Evolutionary conservation across 2,329 filamentous ascomycete species (phyloP), one percentile per base, ranked within the genome.

Genomic region (Xylariaceae sp.): DNA sequence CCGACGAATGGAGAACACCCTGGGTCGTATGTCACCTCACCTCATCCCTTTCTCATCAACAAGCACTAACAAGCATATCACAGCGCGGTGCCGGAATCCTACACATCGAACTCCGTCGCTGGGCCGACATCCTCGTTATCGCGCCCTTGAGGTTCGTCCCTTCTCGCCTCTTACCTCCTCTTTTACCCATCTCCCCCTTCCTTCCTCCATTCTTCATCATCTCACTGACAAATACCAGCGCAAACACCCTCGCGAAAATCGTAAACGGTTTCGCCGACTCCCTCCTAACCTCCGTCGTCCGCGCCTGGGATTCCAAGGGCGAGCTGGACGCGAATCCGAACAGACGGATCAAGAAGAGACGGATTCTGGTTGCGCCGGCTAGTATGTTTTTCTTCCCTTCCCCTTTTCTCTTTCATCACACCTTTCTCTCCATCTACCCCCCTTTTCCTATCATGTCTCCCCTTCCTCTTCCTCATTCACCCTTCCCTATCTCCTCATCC

Each of bases 191-290:
- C n/a, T n/a, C n/a, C n/a, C n/a, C n/a, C n/a, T 17, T 17, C 17
- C 17, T 17, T 17, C 2, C 17, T 17, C 17, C 8, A 10, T 8
- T 48, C 11, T 48, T n/a, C n/a, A n/a, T n/a, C n/a, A 48, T 11
- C 44, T 15, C n/a, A 15, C 15, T 30, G 5, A 30, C 23, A 1
- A 1, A 30, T 1, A 30, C 17, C 61, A 88, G 85, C 58, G 92
- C 93, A 10, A 96, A 97, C 70, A 86, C 86, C 3, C 78, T 97
- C 70, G 93, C 92, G 5, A 96, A 96, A 75, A 83, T 97, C 64
- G 83, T 84, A 0, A 82, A 82, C 23, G 94, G 94, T 0, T 80
- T 95, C 63, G 86, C 85, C 49, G 91, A 96, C 68, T 88, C 88
- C 59, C 77, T 97, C 5, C 73, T 97, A 4, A 88, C 85, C 11